phyloP scores from a whole-genome alignment of 176 grass and related monocot species.

The Aegilops longissima region DNA sequence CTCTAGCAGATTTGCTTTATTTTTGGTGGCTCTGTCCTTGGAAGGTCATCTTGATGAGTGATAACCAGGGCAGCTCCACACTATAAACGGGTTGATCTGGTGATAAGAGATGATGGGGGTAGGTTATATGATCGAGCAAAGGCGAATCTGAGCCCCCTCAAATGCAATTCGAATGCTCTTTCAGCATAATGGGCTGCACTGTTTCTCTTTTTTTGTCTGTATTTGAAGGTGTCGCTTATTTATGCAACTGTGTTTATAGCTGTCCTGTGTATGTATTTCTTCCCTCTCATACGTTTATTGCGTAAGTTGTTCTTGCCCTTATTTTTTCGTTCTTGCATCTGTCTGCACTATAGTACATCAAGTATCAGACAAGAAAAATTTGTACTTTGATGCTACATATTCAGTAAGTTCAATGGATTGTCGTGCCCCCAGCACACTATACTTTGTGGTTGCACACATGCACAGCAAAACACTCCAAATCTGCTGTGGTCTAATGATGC shows the following conservation, averaged over 20 bases:
- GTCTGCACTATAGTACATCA: not conserved
- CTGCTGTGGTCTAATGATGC: not conserved
- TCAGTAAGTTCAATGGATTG: not conserved
- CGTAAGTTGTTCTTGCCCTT: not conserved
- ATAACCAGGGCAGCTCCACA: conserved; percentile 3
- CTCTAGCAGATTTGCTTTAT: no score
- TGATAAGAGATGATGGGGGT: not conserved
- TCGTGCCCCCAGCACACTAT: not conserved
- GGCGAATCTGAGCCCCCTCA: conserved; percentile 21
- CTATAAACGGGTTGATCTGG: not conserved
- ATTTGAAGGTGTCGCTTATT: not conserved
- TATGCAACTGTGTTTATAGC: not conserved
- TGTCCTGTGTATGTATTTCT: not conserved
- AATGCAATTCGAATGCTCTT: not conserved
- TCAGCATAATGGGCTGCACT: not conserved
- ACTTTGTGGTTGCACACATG: not conserved
- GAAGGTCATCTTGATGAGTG: conserved; percentile 22
- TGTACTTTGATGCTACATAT: not conserved
- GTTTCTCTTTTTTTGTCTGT: not conserved
- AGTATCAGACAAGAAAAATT: not conserved
- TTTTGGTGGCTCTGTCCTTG: not conserved
- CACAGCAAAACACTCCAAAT: not conserved
- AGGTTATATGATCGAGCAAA: conserved; percentile 33
- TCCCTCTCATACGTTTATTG: not conserved
- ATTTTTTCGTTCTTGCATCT: not conserved